Evolutionary conservation across 257 asterid genomes (phyloP).

Genomic region (Galeopsis tetrahit): DNA sequence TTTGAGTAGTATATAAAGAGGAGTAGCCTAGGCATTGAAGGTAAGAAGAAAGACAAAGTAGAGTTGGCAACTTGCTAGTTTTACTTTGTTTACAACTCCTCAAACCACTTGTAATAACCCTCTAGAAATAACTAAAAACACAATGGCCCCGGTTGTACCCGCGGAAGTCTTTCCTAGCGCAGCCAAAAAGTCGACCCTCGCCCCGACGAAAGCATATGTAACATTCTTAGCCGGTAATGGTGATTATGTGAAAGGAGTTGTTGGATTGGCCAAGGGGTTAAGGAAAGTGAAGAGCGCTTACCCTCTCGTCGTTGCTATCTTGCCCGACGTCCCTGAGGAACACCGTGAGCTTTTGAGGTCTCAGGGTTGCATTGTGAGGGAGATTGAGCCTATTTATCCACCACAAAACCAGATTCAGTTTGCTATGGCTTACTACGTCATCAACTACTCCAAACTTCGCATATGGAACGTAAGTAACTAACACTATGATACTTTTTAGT

Average conservation of each 20-base stretch:
- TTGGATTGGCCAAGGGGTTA: constrained; percentile 66
- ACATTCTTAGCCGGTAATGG: constrained; percentile 60
- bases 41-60: constrained; percentile 40
- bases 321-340: constrained; percentile 66
- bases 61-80: constrained; percentile 26
- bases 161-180: constrained; percentile 30
- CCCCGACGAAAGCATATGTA: constrained; percentile 43
- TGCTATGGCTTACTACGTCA: constrained; percentile 65
- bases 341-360: constrained; percentile 50
- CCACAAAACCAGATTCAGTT: constrained; percentile 54
- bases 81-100: constrained; percentile 33
- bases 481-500: neutral
- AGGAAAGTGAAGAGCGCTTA: constrained; percentile 58
- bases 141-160: constrained; percentile 48
- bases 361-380: constrained; percentile 60
- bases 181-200: constrained; percentile 32
- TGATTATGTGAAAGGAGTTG: constrained; percentile 63
- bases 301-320: constrained; percentile 64
- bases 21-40: constrained; percentile 22
- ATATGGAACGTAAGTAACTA: constrained; percentile 58
- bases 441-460: constrained; percentile 67
- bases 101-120: constrained; percentile 5
- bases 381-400: constrained; percentile 59
- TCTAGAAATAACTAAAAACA: neutral
- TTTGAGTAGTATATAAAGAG: constrained; percentile 43